Evolutionary conservation across 1,284 basidiomycete species (phyloP), one percentile per base, ranked within the genome.

Genomic region (Flammula alnicola): DNA sequence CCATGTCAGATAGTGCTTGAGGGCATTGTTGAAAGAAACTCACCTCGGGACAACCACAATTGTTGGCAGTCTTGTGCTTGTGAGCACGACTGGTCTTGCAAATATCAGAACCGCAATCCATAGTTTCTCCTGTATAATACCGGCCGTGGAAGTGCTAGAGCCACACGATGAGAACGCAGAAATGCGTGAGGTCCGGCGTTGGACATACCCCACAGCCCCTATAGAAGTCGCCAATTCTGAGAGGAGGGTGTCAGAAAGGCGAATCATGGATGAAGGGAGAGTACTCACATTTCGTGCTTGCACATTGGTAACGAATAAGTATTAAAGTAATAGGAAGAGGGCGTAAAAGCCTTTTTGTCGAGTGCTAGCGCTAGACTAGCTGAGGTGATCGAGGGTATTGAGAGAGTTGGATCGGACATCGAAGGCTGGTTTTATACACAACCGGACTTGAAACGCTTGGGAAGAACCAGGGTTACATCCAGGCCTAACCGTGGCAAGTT

Each of bases 101-200:
- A 23, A 60, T 60, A 4, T 62, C 59, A 3, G 73, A 75, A 42
- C 66, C 63, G 58, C 83, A 85, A 60, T 85, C 83, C n/a, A 60
- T 58, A 8, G 72, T 70, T 49, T 78, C 72, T 19, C 83, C 83
- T 17, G 83, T 82, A 60, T 74, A 82, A 63, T 83, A 84, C 26
- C 80, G 74, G 32, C 77, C 77, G 55, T 84, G 81, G 65, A 83
- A 85, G 60, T 84, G 82, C 82, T 84, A 60, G 16, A 48, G 37
- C 14, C 32, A 41, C 6, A 25, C 20, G 29, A 16, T 19, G 38
- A 19, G 8, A 44, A 35, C 14, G 32, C 29, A 27, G 11, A 11
- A 19, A 1, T n/a, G n/a, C 4, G 22, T 35, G 10, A 14, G 23
- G 7, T 7, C 23, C 31, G 9, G 14, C 32, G 25, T 35, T 10